phyloP scores from a whole-genome alignment of 192 early-diverging fungal genomes.

The Rhizophagus prolifer region DNA sequence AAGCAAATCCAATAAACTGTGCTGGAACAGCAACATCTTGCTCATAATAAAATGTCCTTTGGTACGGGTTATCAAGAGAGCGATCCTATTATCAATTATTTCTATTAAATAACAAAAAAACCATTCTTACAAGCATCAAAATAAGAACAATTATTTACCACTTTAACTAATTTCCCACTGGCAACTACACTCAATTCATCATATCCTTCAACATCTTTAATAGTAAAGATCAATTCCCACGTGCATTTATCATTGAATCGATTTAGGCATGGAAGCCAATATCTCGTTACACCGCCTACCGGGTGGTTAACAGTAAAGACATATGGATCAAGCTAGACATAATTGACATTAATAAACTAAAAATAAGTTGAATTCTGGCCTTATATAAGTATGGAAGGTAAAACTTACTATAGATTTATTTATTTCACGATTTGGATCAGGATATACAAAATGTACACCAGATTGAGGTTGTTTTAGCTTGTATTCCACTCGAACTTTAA shows the following conservation, averaged over 20 bases:
- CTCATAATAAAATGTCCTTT: slow-evolving; percentile 69
- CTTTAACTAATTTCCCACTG: slow-evolving; percentile 69
- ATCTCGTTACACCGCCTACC: slow-evolving; percentile 63
- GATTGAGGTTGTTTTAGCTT: background rate
- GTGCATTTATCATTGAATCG: slow-evolving; percentile 61
- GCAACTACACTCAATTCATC: slow-evolving; percentile 58
- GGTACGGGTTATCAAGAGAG: slow-evolving; percentile 57
- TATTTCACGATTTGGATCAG: background rate
- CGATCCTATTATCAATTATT: slow-evolving; percentile 37
- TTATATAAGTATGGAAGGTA: too few relatives aligned
- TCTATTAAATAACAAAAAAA: background rate
- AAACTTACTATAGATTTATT: background rate
- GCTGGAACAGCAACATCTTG: slow-evolving; percentile 68
- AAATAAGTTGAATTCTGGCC: too few relatives aligned
- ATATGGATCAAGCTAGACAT: slow-evolving; percentile 36
- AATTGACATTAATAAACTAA: background rate
- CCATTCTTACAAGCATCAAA: background rate
- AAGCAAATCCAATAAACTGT: slow-evolving; percentile 70
- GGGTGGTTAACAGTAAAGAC: slow-evolving; percentile 69
- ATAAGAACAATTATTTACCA: slow-evolving; percentile 30
- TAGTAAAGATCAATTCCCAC: slow-evolving; percentile 78
- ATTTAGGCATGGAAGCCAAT: slow-evolving; percentile 83
- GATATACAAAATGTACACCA: slow-evolving; percentile 10
- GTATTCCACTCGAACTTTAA: slow-evolving; percentile 1
- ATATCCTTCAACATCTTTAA: slow-evolving; percentile 57